Evolutionary conservation across 371 early-diverging fungal species (phyloP), one percentile per base, ranked within the genome.

Genomic region (Quaeritorhiza haematococci): DNA sequence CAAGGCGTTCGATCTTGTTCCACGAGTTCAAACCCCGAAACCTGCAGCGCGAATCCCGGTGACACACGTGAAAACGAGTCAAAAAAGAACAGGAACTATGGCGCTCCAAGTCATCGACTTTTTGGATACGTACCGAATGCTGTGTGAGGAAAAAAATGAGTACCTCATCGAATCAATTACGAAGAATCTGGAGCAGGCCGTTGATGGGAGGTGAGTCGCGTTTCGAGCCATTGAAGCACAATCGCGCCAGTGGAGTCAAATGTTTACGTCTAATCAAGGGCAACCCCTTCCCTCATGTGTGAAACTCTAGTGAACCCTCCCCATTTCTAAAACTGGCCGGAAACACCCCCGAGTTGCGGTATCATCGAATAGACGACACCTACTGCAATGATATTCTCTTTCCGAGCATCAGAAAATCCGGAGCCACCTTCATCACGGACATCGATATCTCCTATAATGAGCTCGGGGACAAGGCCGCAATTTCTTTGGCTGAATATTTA

Each of bases 101-200:
- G n/a, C n/a, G n/a, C n/a, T n/a, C n/a, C 54, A 65, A 33, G 65
- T 69, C 17, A 58, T 65, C 42, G 74, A 74, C 48, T 74, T 63
- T 50, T 51, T 71, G 29, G 71, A 70, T 42, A 58, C 29, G 15
- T 74, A 70, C 49, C 13, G 56, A 8, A 52, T 51, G 27, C 19
- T 58, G 15, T 74, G 74, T 50, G 27, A 47, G 1, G 29, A 56
- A 23, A 48, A 43, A 38, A 27, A 59, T 35, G 49, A 42, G 21
- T 45, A 2, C 58, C 58, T 55, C 23, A 53, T 60, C 33, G 42
- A 30, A 10, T 38, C 43, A 21, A 41, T 62, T 29, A 30, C 27
- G 19, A 4, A 45, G 34, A 46, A 49, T 19, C 48, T 74, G 32
- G 57, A 74, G 48, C 58, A 58, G 17, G 71, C 74, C 1, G 59